Conservation (phyloP, 2,329 filamentous ascomycete genomes). For the Xylaria sp. region DNA sequence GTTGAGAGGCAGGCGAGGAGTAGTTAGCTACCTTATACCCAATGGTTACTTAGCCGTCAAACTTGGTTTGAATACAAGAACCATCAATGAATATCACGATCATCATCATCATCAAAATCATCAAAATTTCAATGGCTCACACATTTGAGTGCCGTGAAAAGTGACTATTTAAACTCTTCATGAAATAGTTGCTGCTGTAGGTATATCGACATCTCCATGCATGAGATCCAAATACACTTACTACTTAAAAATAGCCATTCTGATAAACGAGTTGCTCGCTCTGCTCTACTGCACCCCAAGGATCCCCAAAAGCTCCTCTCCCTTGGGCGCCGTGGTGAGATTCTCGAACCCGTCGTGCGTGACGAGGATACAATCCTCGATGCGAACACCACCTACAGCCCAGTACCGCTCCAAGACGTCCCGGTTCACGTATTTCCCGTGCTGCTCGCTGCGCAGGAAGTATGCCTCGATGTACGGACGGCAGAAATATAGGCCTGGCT, state of each 20-base stretch:
- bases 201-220: neutral
- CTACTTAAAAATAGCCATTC: too few relatives aligned
- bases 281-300: constrained; percentile 20
- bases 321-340: constrained; percentile 82
- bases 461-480: constrained; percentile 76
- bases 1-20: neutral
- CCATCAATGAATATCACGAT: constrained; percentile 1
- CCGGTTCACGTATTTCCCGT: constrained; percentile 72
- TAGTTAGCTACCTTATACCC: constrained; percentile 21
- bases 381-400: constrained; percentile 85
- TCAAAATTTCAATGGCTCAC: neutral
- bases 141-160: neutral
- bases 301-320: constrained; percentile 72
- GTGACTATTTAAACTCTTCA: neutral
- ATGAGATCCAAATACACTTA: too few relatives aligned
- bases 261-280: too few relatives aligned
- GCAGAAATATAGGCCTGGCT: constrained; percentile 84
- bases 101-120: too few relatives aligned
- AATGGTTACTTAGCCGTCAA: neutral
- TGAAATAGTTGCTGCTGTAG: neutral
- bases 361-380: constrained; percentile 90
- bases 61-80: neutral
- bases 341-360: constrained; percentile 84
- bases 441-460: constrained; percentile 67
- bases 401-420: constrained; percentile 75